These are phyloP conservation scores for Claviceps digitariae DNA, from an alignment of 2,329 filamentous ascomycete species.

Conservation along the genomic window DNA sequence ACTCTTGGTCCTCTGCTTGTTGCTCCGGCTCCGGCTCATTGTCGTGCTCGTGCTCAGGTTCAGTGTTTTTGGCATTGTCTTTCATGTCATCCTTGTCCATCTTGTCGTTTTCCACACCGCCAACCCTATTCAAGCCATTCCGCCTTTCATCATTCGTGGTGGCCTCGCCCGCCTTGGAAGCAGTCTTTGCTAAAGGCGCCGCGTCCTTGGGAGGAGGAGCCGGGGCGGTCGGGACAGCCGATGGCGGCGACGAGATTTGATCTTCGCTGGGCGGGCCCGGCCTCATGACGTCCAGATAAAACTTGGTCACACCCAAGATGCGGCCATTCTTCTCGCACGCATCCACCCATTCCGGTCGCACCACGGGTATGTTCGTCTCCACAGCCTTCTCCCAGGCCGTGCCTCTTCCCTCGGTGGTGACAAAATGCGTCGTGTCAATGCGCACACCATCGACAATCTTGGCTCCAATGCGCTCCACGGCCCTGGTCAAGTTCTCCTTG, in stretches of 20 bases:
- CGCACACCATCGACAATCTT: constrained; percentile 81
- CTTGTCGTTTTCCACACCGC: constrained; percentile 11
- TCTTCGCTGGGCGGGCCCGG: constrained; percentile 27
- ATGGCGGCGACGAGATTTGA: constrained; percentile 13
- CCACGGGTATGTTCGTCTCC: constrained; percentile 95
- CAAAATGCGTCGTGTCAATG: constrained; percentile 97
- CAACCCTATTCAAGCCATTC: constrained; percentile 7
- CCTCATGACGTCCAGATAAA: constrained; percentile 74
- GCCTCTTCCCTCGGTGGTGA: constrained; percentile 86
- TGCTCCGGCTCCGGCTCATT: constrained; percentile 14
- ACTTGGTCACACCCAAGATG: constrained; percentile 87
- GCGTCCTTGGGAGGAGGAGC: constrained; percentile 15
- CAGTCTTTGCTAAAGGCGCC: constrained; percentile 14
- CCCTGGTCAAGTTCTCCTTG: constrained; percentile 58
- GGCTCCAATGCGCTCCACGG: constrained; percentile 79
- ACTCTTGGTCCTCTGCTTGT: constrained; percentile 39
- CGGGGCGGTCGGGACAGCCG: constrained; percentile 15
- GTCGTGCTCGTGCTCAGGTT: too few relatives aligned
- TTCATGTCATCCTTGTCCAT: constrained; percentile 13
- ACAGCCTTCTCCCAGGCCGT: constrained; percentile 90
- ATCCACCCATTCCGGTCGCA: constrained; percentile 92
- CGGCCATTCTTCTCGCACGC: constrained; percentile 89
- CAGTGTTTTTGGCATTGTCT: not conserved
- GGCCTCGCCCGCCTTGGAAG: constrained; percentile 8
- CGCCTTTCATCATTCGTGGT: constrained; percentile 13